Conservation (phyloP, 495 filamentous ascomycete genomes). For the Bombardia bombarda region DNA sequence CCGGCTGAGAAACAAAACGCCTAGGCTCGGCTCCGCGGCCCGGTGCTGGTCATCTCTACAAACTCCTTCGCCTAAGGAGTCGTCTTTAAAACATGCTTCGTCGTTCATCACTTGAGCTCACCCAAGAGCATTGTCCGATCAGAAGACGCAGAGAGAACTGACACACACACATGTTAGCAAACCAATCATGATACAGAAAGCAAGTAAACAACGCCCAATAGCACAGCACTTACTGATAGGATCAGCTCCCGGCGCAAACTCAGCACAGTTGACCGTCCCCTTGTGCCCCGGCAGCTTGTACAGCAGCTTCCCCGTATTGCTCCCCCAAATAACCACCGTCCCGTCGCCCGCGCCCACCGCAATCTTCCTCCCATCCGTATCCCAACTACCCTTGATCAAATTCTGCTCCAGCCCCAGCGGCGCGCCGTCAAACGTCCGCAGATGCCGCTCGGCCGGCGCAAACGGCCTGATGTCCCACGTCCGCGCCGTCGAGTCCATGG, state of each 20-base stretch:
- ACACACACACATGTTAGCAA: conserved; percentile 24
- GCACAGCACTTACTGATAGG: conserved; percentile 68
- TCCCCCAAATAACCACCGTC: conserved; percentile 86
- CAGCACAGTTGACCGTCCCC: conserved; percentile 90
- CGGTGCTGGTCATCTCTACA: not conserved
- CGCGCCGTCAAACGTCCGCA: conserved; percentile 83
- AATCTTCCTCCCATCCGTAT: conserved; percentile 75
- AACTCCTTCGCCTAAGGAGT: too few species aligned
- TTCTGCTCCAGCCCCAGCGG: conserved; percentile 86
- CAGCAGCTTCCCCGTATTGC: conserved; percentile 69
- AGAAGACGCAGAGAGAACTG: conserved; percentile 80
- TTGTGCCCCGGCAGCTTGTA: conserved; percentile 96
- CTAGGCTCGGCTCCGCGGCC: too few species aligned
- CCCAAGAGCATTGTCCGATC: conserved; percentile 73
- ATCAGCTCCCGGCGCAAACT: conserved; percentile 74
- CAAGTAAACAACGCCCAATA: too few species aligned
- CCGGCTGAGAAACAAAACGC: too few species aligned
- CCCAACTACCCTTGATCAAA: conserved; percentile 85
- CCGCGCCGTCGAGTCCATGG: conserved; percentile 84
- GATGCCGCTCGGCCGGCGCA: conserved; percentile 74
- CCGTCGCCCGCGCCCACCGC: conserved; percentile 86
- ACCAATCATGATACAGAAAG: not conserved
- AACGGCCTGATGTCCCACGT: conserved; percentile 98
- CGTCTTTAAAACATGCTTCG: too few species aligned
- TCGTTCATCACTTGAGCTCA: conserved; percentile 48